Evolutionary conservation across 106 monocot genomes (phyloP).

Genomic region (Cymbidium sinense): DNA sequence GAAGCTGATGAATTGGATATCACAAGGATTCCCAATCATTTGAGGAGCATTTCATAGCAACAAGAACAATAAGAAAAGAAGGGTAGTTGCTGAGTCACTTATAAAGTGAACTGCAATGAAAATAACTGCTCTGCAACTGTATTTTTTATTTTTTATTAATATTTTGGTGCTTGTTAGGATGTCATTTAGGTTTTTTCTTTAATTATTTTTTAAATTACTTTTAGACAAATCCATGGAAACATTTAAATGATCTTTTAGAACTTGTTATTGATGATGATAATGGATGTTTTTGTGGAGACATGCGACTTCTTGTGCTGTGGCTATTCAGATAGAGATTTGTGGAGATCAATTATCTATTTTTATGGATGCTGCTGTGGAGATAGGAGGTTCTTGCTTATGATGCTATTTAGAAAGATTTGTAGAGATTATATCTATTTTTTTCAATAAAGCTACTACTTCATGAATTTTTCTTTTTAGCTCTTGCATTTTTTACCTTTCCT

Average conservation of each 20-base stretch:
- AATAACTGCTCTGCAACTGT: not conserved
- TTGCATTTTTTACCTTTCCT: too few species aligned
- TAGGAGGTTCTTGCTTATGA: not conserved
- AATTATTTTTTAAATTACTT: too few species aligned
- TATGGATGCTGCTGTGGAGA: not conserved
- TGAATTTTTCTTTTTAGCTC: too few species aligned
- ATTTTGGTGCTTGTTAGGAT: not conserved
- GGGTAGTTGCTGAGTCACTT: not conserved
- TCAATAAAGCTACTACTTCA: too few species aligned
- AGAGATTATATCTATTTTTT: too few species aligned
- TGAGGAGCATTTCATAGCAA: not conserved
- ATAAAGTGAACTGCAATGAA: not conserved
- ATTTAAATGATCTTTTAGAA: too few species aligned
- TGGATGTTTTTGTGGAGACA: not conserved
- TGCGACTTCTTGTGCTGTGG: not conserved
- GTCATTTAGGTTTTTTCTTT: not conserved
- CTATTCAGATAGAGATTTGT: not conserved
- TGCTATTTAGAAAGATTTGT: not conserved
- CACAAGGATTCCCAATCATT: too few species aligned
- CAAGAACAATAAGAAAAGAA: not conserved
- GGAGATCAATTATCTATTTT: not conserved
- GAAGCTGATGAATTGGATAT: not conserved
- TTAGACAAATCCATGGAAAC: too few species aligned
- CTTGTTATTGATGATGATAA: too few species aligned
- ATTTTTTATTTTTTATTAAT: not conserved